These are phyloP conservation scores for Amanita molliuscula DNA, from an alignment of 768 basidiomycete species.

Conservation along the genomic window DNA sequence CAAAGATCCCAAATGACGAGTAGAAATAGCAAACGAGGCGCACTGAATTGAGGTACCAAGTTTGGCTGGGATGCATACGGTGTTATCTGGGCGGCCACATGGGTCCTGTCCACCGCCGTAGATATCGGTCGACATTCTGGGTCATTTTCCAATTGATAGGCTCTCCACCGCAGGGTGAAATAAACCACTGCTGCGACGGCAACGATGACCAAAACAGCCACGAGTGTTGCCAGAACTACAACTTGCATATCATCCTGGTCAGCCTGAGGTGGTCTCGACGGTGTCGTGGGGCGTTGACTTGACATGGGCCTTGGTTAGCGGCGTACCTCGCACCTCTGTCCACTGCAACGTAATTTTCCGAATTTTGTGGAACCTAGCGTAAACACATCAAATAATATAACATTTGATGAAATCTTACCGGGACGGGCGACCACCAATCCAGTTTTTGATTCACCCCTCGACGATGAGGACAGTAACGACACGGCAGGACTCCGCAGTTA, in stretches of 20 bases:
- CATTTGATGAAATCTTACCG: background rate
- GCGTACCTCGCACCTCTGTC: background rate
- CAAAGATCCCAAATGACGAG: too few relatives aligned
- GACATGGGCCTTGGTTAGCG: background rate
- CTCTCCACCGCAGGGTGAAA: background rate
- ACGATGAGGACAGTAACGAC: background rate
- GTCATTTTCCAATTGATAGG: background rate
- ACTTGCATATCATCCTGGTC: background rate
- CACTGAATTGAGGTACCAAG: background rate
- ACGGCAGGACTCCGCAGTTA: background rate
- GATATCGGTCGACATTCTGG: background rate
- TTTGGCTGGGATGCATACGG: conserved; percentile 1
- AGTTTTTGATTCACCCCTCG: background rate
- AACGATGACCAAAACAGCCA: background rate
- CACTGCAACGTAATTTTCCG: background rate
- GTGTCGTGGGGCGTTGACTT: background rate
- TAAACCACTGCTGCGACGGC: background rate
- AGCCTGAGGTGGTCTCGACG: background rate
- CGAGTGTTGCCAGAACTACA: background rate
- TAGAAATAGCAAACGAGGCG: background rate
- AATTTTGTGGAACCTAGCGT: background rate
- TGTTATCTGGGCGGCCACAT: conserved; percentile 2
- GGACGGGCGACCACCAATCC: background rate
- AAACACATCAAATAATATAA: background rate
- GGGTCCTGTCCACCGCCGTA: conserved; percentile 1